Percentiles rank a stretch among this genome's conserved stretches.
Evolutionary conservation across 1,139 yeast species (phyloP).

Genomic region (Geotrichum bryndzae): DNA sequence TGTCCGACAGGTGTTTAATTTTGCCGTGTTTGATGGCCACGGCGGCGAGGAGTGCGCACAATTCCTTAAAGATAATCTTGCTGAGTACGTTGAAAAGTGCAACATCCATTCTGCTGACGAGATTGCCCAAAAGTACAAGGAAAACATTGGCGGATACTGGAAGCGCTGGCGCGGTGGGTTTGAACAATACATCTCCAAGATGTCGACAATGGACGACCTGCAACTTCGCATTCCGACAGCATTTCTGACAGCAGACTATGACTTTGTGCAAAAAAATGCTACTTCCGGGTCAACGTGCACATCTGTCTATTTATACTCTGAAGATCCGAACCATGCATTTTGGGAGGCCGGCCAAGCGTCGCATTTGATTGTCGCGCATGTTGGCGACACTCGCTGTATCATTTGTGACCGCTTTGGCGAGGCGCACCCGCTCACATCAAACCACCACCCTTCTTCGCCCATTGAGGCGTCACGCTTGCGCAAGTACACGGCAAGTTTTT

Average conservation of each 20-base stretch:
- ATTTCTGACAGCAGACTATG: constrained; percentile 55
- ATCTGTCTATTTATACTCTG: constrained; percentile 56
- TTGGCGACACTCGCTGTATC: constrained; percentile 93
- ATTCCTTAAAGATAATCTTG: constrained; percentile 50
- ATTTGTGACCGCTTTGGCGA: constrained; percentile 54
- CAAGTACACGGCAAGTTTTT: constrained; percentile 63
- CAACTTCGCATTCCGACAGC: constrained; percentile 56
- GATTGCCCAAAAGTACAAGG: constrained; percentile 48
- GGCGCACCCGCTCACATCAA: constrained; percentile 70
- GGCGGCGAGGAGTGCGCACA: constrained; percentile 76
- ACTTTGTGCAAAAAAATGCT: constrained; percentile 33
- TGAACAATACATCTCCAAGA: constrained; percentile 39
- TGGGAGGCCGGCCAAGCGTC: constrained; percentile 68
- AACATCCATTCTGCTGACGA: constrained; percentile 37
- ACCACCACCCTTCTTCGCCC: constrained; percentile 85
- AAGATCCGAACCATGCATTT: constrained; percentile 44
- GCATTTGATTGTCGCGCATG: constrained; percentile 73
- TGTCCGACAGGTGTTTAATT: constrained; percentile 48
- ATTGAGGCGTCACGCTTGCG: constrained; percentile 68
- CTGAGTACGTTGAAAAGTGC: constrained; percentile 49
- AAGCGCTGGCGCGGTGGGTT: constrained; percentile 60
- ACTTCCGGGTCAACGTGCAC: constrained; percentile 81
- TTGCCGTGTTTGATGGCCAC: constrained; percentile 86
- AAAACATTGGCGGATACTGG: constrained; percentile 82
- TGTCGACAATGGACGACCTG: constrained; percentile 47